Base-by-base conservation (phyloP, 768 basidiomycete species). In the Tylopilus intermedius region DNA sequence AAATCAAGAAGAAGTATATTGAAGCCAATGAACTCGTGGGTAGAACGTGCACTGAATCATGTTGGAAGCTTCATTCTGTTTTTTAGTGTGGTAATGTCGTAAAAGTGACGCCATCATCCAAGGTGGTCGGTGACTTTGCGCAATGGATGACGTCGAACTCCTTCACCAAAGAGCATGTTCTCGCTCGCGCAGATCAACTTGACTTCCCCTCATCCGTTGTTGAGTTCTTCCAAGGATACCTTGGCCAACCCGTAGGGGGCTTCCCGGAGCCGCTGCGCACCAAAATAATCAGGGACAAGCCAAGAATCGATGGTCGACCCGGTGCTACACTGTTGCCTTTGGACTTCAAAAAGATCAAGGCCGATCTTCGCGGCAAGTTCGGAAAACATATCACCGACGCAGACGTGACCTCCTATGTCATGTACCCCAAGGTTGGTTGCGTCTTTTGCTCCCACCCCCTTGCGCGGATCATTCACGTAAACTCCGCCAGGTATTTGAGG, bases 151-250 rank as follows among this genome's bases (percentile, higher is more conserved):
- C 93, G 33, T 90, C 90, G 59, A 98, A 98, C 77, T 83, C 84
- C 57, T 76, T 98, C 54, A 80, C 84, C 49, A 92, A 93, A 72
- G 73, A 86, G 60, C 87, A 97, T 53, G 94, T 99, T 29, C 67
- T 94, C 51, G 80, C 83, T 8, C 83, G 86, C 47, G 96, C 95
- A 40, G 88, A 90, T 40, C 80, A 82, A 53, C 84, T 99, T 54
- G 96, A 99, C 72, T 97, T 99, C 86, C 96, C 96, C 8, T 94
- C 91, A 10, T 94, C 90, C 32, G 91, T 93, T 44, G 90, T 93
- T 39, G 95, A 98, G 65, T 99, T 96, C 80, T 97, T 97, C 92
- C 94, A 97, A 69, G 96, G 96, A 15, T 95, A 94, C 73, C 89
- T 99, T 57, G 95, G 96, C 30, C 93, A 97, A 67, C 96, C 96